Base-by-base conservation (phyloP, 2,329 filamentous ascomycete species). In the Exophiala dermatitidis region DNA sequence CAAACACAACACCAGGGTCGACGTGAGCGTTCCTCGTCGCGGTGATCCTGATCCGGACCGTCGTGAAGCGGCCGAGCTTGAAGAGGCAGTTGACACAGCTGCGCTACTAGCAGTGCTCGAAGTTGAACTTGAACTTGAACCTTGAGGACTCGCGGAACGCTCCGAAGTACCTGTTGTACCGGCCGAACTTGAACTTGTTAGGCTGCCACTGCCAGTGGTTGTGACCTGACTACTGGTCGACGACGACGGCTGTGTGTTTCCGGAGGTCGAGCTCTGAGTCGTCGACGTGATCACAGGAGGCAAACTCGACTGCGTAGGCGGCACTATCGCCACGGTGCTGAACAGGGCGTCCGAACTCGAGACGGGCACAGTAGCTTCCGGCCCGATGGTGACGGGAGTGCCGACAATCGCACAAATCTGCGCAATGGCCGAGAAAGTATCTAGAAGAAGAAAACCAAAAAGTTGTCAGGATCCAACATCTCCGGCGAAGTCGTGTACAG, bases 321-420 rank as follows among this genome's bases (percentile, higher is more conserved):
- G 19, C 19, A 19, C 19, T 37, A 60, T 48, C 1, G 43, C 59
- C 12, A 58, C 44, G 2, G 59, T 62, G 36, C 43, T 60, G 40
- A 60, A 52, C n/a, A 62, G 46, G 8, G 48, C 56, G 42, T 60
- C 54, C 5, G 50, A 50, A 30, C 52, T 56, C 6, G 50, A 36
- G 5, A 46, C 51, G 10, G 40, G 19, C 12, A 46, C 59, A 31
- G 60, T 63, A 1, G 61, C 61, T 41, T 60, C 58, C 3, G 61
- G 61, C 6, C 55, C 51, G 37, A 59, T 50, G 10, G 57, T 60
- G 26, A 60, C 8, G 28, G 58, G 47, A 12, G 53, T 49, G 33
- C 49, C 47, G 46, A 60, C 49, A 47, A 63, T 54, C 7, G 42
- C 51, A 46, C 61, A 63, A 19, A 63, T 41, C 48, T 63, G 41